Percentiles rank a stretch among this genome's conserved stretches.
These are phyloP conservation scores for Aspergillus vadensis DNA, from an alignment of 2,329 filamentous ascomycete species.

Conservation along the genomic window DNA sequence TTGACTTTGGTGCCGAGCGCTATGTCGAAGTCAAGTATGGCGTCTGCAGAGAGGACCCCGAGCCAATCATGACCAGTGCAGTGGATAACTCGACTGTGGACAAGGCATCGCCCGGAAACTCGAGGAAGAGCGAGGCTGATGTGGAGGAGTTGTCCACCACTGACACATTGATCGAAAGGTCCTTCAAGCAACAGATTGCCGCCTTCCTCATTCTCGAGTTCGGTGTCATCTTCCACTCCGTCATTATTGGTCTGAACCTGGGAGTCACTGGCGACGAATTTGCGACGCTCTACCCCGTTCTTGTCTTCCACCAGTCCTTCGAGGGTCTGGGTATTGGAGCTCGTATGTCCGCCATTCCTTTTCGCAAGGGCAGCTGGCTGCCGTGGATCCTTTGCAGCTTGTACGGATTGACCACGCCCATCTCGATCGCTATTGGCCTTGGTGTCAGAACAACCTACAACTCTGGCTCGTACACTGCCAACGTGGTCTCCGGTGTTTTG, in stretches of 20 bases:
- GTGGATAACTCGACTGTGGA: slow-evolving; percentile 1
- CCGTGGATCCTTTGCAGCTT: slow-evolving; percentile 15
- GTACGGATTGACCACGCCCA: slow-evolving; percentile 17
- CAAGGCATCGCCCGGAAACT: neutral
- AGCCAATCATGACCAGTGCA: slow-evolving; percentile 12
- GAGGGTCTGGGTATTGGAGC: slow-evolving; percentile 65
- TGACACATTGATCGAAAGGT: slow-evolving; percentile 24
- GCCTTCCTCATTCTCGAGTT: slow-evolving; percentile 56
- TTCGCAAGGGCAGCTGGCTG: slow-evolving; percentile 34
- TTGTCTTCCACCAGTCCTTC: slow-evolving; percentile 66
- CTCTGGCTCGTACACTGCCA: slow-evolving; percentile 11
- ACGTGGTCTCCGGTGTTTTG: slow-evolving; percentile 13
- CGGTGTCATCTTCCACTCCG: slow-evolving; percentile 65
- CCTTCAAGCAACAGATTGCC: slow-evolving; percentile 42
- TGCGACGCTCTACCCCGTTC: slow-evolving; percentile 59
- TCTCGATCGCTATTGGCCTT: slow-evolving; percentile 16
- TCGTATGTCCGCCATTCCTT: slow-evolving; percentile 60
- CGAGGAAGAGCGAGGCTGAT: slow-evolving; percentile 2
- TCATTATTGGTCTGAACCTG: slow-evolving; percentile 65
- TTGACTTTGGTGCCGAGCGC: slow-evolving; percentile 17
- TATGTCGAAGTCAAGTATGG: slow-evolving; percentile 19
- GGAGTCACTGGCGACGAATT: slow-evolving; percentile 62
- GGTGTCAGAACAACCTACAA: slow-evolving; percentile 17
- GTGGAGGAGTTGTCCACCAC: slow-evolving; percentile 6
- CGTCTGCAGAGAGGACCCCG: slow-evolving; percentile 14